Percentiles rank a stretch among this genome's conserved stretches.
phyloP scores from a whole-genome alignment of 805 yeast genomes.

The Candida jianshihensis region DNA sequence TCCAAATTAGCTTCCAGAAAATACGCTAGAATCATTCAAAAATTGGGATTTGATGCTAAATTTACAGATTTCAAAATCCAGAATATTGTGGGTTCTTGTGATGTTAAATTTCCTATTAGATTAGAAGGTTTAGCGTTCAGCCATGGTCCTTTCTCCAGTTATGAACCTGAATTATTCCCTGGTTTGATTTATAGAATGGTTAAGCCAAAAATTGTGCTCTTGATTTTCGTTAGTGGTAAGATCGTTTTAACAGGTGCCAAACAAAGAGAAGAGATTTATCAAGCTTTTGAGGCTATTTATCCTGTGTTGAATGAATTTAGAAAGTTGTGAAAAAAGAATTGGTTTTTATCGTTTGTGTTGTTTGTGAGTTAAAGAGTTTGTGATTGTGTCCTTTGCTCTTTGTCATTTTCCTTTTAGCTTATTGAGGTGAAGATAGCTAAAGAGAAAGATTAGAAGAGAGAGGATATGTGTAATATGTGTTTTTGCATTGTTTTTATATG shows the following conservation, averaged over 20 bases:
- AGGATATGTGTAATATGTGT: no score
- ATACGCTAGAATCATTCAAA: slow-evolving; percentile 96
- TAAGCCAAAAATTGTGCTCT: slow-evolving; percentile 91
- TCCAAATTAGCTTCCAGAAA: slow-evolving; percentile 97
- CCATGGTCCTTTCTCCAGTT: slow-evolving; percentile 97
- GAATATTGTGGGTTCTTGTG: slow-evolving; percentile 97
- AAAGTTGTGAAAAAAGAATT: slow-evolving; percentile 37
- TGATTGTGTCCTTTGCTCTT: no score
- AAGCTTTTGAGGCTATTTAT: slow-evolving; percentile 96
- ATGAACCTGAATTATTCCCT: slow-evolving; percentile 97
- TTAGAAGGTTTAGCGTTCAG: slow-evolving; percentile 95
- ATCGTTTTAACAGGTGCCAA: slow-evolving; percentile 98
- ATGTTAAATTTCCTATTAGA: slow-evolving; percentile 95
- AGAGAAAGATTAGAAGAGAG: no score
- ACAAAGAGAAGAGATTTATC: slow-evolving; percentile 96
- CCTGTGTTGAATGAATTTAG: slow-evolving; percentile 98
- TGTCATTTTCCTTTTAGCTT: no score
- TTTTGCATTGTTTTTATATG: background rate
- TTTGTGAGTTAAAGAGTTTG: no score
- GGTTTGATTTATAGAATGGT: slow-evolving; percentile 99
- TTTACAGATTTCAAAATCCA: slow-evolving; percentile 97
- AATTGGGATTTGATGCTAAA: slow-evolving; percentile 95
- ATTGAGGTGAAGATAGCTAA: no score
- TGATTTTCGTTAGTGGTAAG: slow-evolving; percentile 95
- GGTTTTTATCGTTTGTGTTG: no score